Percentiles rank a stretch among this genome's conserved stretches.
phyloP scores from a whole-genome alignment of 202 grass and related monocot genomes.

The Sporobolus alterniflorus region DNA sequence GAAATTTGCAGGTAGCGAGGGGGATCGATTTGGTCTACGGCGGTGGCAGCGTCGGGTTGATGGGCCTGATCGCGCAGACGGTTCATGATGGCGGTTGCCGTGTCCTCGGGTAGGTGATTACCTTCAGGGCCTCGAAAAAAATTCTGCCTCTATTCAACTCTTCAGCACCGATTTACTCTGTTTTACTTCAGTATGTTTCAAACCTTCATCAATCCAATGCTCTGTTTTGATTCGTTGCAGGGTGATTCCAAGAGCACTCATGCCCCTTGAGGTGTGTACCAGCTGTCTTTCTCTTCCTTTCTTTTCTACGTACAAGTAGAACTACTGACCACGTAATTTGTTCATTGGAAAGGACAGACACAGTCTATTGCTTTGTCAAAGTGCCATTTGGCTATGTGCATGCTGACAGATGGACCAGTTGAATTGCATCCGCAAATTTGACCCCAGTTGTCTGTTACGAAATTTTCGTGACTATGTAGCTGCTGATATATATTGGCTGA shows the following conservation, averaged over 20 bases:
- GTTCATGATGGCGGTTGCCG: conserved; percentile 84
- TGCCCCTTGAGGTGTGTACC: conserved; percentile 82
- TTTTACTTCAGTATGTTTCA: background rate
- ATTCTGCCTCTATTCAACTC: conserved; percentile 10
- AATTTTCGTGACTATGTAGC: background rate
- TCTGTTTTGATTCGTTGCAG: conserved; percentile 56
- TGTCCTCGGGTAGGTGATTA: conserved; percentile 67
- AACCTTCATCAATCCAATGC: conserved; percentile 3
- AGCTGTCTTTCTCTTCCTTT: conserved; percentile 15
- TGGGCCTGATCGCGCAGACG: conserved; percentile 94
- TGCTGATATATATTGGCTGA: background rate
- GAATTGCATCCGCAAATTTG: background rate
- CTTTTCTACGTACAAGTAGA: background rate
- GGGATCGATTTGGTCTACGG: conserved; percentile 93
- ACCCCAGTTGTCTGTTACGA: background rate
- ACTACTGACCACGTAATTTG: background rate
- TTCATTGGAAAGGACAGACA: conserved; percentile 1
- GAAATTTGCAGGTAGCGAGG: conserved; percentile 63
- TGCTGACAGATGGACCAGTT: conserved; percentile 4
- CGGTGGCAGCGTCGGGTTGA: conserved; percentile 93
- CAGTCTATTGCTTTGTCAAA: background rate
- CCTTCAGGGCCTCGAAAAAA: background rate
- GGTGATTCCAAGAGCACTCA: conserved; percentile 93
- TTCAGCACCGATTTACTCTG: background rate
- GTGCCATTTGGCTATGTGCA: background rate